A percentile compares a stretch with the other conserved stretches of the same genome.
These are phyloP conservation scores for Climacium dendroides DNA, from an alignment of 225 moss, liverwort and hornwort genomes.

Conservation along the genomic window DNA sequence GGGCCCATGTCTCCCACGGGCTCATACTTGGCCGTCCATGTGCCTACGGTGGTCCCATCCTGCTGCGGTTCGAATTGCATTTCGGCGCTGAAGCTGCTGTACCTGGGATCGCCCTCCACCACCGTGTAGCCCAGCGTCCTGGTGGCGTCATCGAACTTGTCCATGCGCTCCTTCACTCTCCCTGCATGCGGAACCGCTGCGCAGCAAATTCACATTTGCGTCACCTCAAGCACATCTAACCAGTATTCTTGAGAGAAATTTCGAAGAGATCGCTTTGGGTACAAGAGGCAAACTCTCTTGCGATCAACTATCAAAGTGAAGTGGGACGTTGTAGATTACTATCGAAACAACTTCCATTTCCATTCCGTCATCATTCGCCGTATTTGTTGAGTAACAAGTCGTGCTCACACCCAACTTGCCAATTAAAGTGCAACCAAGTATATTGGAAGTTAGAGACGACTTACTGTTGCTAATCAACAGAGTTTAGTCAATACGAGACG, in stretches of 20 bases:
- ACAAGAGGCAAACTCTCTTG: not conserved
- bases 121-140: conserved; percentile 20
- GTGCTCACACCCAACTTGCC: not conserved
- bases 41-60: not conserved
- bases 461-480: not conserved
- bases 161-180: conserved; percentile 20
- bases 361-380: not conserved
- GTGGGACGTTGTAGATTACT: not conserved
- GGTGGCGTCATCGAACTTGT: conserved; percentile 25
- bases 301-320: too few relatives aligned
- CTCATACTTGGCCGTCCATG: conserved; percentile 15
- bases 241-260: not conserved
- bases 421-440: not conserved
- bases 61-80: conserved; percentile 2
- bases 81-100: conserved; percentile 17
- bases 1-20: not conserved
- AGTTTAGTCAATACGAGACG: not conserved
- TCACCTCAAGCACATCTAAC: not conserved
- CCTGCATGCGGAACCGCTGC: conserved; percentile 12
- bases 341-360: not conserved
- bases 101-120: conserved; percentile 7
- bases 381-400: not conserved
- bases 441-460: not conserved
- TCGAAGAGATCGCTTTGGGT: too few relatives aligned
- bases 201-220: not conserved